These are phyloP conservation scores for Neopestalotiopsis sp. DNA, from an alignment of 2,329 filamentous ascomycete species.

Conservation along the genomic window DNA sequence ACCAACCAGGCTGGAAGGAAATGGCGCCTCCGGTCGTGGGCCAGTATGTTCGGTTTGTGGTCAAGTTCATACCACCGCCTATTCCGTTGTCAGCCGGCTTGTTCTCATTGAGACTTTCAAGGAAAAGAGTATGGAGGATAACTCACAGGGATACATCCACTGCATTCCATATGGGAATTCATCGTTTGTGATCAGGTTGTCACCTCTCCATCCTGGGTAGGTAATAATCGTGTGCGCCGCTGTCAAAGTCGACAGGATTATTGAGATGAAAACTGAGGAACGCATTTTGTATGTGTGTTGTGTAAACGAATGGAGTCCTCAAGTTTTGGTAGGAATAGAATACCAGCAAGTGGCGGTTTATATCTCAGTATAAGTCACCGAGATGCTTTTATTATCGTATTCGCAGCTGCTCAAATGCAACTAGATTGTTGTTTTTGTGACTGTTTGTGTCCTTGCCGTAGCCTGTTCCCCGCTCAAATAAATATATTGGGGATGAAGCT, in stretches of 20 bases:
- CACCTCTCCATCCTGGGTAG: conserved; percentile 86
- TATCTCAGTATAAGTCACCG: not conserved
- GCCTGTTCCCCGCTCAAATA: not conserved
- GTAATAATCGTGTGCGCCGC: conserved; percentile 82
- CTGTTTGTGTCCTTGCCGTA: not conserved
- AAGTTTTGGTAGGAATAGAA: not conserved
- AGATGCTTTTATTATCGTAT: not conserved
- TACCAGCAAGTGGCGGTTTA: not conserved
- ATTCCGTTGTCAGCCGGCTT: conserved; percentile 14
- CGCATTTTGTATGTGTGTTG: conserved; percentile 45
- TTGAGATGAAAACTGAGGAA: conserved; percentile 47
- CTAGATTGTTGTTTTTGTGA: not conserved
- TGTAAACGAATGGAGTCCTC: conserved; percentile 14
- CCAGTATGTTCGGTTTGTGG: conserved; percentile 90
- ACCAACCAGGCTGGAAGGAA: conserved; percentile 93
- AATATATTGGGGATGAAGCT: not conserved
- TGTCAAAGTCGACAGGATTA: conserved; percentile 54
- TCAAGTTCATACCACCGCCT: conserved; percentile 84
- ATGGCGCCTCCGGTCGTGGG: conserved; percentile 86
- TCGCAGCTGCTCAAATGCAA: not conserved
- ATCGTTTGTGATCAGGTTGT: conserved; percentile 81
- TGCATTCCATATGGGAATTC: conserved; percentile 89
- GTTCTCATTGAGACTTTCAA: not conserved
- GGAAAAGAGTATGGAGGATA: not conserved
- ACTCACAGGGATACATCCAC: conserved; percentile 92